Conservation (phyloP, 192 early-diverging fungal genomes). For the Coemansia aciculifera region DNA sequence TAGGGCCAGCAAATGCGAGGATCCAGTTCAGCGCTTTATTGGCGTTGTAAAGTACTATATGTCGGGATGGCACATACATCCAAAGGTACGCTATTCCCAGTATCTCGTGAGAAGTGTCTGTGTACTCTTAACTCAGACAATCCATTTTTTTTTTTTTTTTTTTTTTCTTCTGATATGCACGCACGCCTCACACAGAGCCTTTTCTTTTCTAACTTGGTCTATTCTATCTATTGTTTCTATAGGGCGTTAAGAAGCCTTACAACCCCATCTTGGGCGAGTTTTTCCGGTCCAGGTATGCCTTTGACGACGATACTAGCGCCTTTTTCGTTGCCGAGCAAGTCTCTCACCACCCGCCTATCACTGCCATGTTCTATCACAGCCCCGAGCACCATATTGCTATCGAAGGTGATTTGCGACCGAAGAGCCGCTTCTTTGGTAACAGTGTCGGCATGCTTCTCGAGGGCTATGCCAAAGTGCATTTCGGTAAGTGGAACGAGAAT, state of each 20-base stretch:
- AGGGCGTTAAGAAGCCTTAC: constrained; percentile 94
- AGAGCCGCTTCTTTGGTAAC: constrained; percentile 87
- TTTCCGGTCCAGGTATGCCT: constrained; percentile 82
- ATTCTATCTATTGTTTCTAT: neutral
- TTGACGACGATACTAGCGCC: constrained; percentile 67
- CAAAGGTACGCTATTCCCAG: constrained; percentile 61
- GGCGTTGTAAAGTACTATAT: constrained; percentile 83
- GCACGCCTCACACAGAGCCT: neutral
- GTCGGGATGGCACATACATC: constrained; percentile 91
- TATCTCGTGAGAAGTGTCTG: neutral
- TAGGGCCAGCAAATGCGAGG: constrained; percentile 67
- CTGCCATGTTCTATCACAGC: constrained; percentile 77
- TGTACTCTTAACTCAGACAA: neutral
- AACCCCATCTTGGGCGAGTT: constrained; percentile 92
- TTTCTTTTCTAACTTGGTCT: neutral
- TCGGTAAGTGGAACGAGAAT: constrained; percentile 58
- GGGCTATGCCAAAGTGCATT: constrained; percentile 61
- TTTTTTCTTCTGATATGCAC: neutral
- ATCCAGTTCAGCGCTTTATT: constrained; percentile 78
- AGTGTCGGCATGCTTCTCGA: constrained; percentile 86
- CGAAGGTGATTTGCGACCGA: constrained; percentile 79
- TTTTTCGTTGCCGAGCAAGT: constrained; percentile 90
- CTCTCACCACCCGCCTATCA: constrained; percentile 92
- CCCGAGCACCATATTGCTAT: constrained; percentile 81
- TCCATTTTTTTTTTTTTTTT: neutral